A percentile compares a stretch with the other conserved stretches of the same genome.
These are phyloP conservation scores for Sphaerobolus stellatus DNA, from an alignment of 1,284 basidiomycete genomes.

Conservation along the genomic window DNA sequence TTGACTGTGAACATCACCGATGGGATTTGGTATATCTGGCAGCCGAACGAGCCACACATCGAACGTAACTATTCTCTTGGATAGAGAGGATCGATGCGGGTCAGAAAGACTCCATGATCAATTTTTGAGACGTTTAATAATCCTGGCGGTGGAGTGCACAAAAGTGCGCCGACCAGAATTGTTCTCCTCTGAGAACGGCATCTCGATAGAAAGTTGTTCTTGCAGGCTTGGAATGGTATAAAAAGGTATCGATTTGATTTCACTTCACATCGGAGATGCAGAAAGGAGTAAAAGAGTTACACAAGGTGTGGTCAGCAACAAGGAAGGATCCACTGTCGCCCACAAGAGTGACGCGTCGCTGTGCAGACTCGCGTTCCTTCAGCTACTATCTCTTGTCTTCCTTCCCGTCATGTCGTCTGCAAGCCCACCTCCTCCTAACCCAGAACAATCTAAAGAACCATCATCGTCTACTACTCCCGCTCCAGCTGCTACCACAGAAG, in stretches of 20 bases:
- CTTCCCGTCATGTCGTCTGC: constrained; percentile 58
- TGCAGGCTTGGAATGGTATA: background rate
- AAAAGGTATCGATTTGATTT: background rate
- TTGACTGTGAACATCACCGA: no score
- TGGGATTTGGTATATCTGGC: constrained; percentile 7
- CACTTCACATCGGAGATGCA: background rate
- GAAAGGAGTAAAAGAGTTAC: background rate
- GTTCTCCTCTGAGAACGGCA: no score
- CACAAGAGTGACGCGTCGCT: constrained; percentile 9
- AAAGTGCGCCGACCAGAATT: no score
- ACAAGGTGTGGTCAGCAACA: background rate
- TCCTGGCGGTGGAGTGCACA: no score
- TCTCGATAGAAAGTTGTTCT: background rate
- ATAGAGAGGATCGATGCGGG: constrained; percentile 1
- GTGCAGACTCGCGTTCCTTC: background rate
- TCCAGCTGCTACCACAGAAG: constrained; percentile 32
- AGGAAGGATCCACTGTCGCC: constrained; percentile 1
- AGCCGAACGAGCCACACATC: constrained; percentile 13
- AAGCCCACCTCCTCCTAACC: constrained; percentile 55
- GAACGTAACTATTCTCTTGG: background rate
- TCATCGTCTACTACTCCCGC: constrained; percentile 35
- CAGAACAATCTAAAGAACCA: constrained; percentile 39
- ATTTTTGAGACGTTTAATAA: background rate
- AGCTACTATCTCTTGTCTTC: constrained; percentile 14
- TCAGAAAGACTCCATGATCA: constrained; percentile 10